Conservation (phyloP, 2,329 filamentous ascomycete species). For the Calonectria pauciramosa region DNA sequence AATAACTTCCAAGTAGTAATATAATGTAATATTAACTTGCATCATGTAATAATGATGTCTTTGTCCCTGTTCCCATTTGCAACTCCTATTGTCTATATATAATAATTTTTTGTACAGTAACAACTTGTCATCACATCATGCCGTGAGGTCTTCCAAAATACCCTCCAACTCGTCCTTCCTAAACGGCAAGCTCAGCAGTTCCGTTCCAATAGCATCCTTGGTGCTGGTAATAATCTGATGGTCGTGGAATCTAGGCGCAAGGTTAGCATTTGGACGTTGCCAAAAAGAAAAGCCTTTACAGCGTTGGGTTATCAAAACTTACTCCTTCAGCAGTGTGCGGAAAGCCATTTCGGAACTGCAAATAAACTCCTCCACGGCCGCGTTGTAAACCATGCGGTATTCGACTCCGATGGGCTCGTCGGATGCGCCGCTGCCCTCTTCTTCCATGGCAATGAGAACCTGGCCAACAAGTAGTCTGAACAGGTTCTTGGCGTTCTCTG, state of each 20-base stretch:
- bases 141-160: conserved; percentile 80
- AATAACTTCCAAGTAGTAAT: neutral
- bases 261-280: conserved; percentile 43
- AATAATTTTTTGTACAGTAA: conserved; percentile 5
- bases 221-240: conserved; percentile 96
- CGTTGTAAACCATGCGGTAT: conserved; percentile 92
- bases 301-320: conserved; percentile 49
- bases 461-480: conserved; percentile 90
- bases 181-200: conserved; percentile 88
- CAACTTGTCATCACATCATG: conserved; percentile 37
- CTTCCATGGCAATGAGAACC: conserved; percentile 79
- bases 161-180: conserved; percentile 89
- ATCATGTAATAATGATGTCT: neutral
- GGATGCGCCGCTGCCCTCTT: conserved; percentile 62
- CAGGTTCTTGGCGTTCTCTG: conserved; percentile 90
- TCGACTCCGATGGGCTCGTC: conserved; percentile 80
- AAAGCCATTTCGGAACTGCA: conserved; percentile 98
- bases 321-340: conserved; percentile 93
- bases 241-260: conserved; percentile 80
- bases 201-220: conserved; percentile 87
- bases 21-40: neutral
- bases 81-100: neutral
- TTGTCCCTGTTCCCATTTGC: neutral
- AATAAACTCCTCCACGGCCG: conserved; percentile 96
- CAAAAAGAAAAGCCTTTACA: neutral